These are phyloP conservation scores for Auricularia cornea DNA, from an alignment of 768 basidiomycete species.

Conservation along the genomic window DNA sequence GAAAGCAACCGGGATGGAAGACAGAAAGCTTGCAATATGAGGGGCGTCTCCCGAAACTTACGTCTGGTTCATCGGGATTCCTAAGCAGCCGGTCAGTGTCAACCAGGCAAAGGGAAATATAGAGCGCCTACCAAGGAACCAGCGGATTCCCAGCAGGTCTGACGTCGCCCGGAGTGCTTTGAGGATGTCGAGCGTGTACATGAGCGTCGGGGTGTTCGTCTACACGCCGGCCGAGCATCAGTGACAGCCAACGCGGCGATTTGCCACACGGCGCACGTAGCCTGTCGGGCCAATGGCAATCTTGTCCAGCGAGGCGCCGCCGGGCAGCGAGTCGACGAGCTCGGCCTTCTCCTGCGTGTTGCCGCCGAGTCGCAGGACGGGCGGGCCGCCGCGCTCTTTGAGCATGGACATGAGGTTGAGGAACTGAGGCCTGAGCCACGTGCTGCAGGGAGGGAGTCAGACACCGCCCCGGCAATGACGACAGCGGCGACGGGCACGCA, in stretches of 20 bases:
- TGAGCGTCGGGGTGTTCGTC: constrained; percentile 34
- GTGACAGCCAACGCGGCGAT: neutral
- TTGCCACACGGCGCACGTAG: constrained; percentile 9
- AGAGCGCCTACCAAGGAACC: constrained; percentile 19
- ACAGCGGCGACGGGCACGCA: constrained; percentile 6
- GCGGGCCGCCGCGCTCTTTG: constrained; percentile 48
- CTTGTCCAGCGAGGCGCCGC: constrained; percentile 46
- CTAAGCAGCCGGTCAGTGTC: neutral
- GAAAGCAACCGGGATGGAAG: too few relatives aligned
- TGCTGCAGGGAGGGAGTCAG: neutral
- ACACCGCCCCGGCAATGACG: too few relatives aligned
- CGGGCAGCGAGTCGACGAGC: constrained; percentile 37
- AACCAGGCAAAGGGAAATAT: constrained; percentile 21
- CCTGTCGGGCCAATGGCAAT: constrained; percentile 22
- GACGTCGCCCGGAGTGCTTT: constrained; percentile 27
- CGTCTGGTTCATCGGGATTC: constrained; percentile 14
- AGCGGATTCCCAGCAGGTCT: constrained; percentile 19
- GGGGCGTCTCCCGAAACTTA: too few relatives aligned
- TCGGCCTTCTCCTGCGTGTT: constrained; percentile 69
- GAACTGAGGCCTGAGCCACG: constrained; percentile 50
- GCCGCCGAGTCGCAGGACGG: constrained; percentile 63
- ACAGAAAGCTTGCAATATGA: too few relatives aligned
- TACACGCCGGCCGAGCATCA: too few relatives aligned
- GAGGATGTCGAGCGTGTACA: constrained; percentile 32
- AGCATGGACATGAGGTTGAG: constrained; percentile 74